Percentiles rank a stretch among this genome's conserved stretches.
Evolutionary conservation across 768 basidiomycete genomes (phyloP).

Genomic region (Trametes punicea): DNA sequence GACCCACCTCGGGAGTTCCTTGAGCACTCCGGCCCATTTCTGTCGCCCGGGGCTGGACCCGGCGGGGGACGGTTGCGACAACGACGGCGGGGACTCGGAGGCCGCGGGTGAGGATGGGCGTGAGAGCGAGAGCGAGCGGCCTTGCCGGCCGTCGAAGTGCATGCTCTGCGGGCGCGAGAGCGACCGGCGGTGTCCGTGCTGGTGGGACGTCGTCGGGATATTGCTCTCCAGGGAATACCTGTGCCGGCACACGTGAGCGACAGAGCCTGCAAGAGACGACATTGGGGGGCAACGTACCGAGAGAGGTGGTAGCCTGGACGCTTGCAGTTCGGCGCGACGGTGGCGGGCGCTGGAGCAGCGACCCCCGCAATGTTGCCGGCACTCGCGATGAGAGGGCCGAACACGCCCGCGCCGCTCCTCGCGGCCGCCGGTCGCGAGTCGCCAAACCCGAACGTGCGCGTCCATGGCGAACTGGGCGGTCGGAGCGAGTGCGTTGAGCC

Average conservation of each 20-base stretch:
- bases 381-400: slow-evolving; percentile 69
- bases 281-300: slow-evolving; percentile 37
- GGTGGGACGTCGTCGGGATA: slow-evolving; percentile 7
- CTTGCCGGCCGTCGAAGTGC: slow-evolving; percentile 9
- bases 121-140: slow-evolving; percentile 1
- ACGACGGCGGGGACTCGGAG: slow-evolving; percentile 10
- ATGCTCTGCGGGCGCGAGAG: slow-evolving; percentile 23
- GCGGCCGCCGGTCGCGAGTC: slow-evolving; percentile 34
- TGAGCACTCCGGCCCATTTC: slow-evolving; percentile 39
- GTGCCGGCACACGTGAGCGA: neutral
- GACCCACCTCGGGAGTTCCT: slow-evolving; percentile 36
- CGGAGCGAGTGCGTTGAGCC: slow-evolving; percentile 5
- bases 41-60: slow-evolving; percentile 8
- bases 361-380: slow-evolving; percentile 63
- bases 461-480: slow-evolving; percentile 16
- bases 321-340: slow-evolving; percentile 55
- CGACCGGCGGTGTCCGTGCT: neutral
- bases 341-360: slow-evolving; percentile 49
- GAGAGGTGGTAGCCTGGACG: slow-evolving; percentile 65
- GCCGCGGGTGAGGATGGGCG: slow-evolving; percentile 10
- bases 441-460: slow-evolving; percentile 7
- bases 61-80: neutral
- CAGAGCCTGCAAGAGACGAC: neutral
- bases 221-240: slow-evolving; percentile 30
- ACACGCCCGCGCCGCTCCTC: slow-evolving; percentile 55